Evolutionary conservation across 805 yeast genomes (phyloP), one percentile per base, ranked within the genome.

Genomic region (Pichia californica): DNA sequence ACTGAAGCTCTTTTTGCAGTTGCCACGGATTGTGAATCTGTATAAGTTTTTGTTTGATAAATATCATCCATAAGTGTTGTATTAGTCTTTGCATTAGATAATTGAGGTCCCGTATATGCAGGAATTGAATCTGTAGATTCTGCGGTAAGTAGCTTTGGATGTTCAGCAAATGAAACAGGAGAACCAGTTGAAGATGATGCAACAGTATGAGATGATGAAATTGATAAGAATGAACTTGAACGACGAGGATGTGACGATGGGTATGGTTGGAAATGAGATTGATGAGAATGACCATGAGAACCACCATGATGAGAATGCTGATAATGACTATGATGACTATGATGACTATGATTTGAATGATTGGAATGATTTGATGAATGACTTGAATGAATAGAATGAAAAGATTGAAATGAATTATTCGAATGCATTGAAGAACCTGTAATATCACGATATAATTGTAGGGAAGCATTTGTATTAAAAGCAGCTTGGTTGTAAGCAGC

Each of bases 51-150:
- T 2, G 62, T 52, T 45, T 56, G 59, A 45, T 62, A 59, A 14
- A 61, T 41, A 37, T 61, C 67, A 35, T 58, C 64, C 62, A 59
- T 59, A 15, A 61, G 40, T 1, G 67, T 61, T 11, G 65, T 55
- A 43, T 62, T 61, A 2, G 66, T 61, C 40, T 60, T 61, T 2
- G 63, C 43, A 35, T 59, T 62, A 1, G 62, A 50, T 26, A 62
- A 41, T 33, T 50, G 56, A 36, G 55, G 55, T 30, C 49, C 53
- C 6, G 36, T 26, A 30, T 35, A 48, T 2, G 40, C 47, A 21
- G 45, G 42, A 27, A 53, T 36, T 11, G 61, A 52, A 21, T 51
- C 59, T 1, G 54, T 40, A 1, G 56, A 52, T 33, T 51, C 51
- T 21, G 50, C 50, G 8, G 55, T 55, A 10, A 56, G 26, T 29